Evolutionary conservation across 495 filamentous ascomycete species (phyloP), one percentile per base, ranked within the genome.

Genomic region (Amniculicola lignicola): DNA sequence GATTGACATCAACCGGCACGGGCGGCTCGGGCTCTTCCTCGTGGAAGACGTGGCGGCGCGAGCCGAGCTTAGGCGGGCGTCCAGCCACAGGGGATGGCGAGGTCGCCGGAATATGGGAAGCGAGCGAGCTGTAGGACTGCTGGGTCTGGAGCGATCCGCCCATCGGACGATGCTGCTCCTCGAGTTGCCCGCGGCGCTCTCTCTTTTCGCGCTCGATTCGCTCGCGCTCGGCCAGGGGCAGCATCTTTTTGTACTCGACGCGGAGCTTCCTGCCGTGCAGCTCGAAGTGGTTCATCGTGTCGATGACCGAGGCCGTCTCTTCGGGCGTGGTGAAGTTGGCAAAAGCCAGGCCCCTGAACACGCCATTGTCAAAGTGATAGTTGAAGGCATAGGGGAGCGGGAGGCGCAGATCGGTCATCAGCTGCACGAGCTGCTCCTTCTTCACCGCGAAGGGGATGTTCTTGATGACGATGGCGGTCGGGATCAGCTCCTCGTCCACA

Each of bases 161-260:
- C 65, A 89, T 79, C 18, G 86, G 87, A 23, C 90, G 80, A 69
- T 98, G 93, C 71, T 98, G 93, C 72, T 97, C 93, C 69, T 97
- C 90, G 35, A 98, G 77, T 70, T 98, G 93, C 39, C 93, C 93
- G 57, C 93, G 85, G 66, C 93, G 87, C 75, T 97, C 93, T 37
- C 93, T 80, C 81, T 98, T 98, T 73, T 97, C 93, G 23, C 93
- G 79, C 68, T 98, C 93, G 57, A 98, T 98, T 18, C 94, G 83
- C 68, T 98, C 93, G 44, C 93, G 83, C 69, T 98, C 93, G 48
- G 90, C 87, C 41, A 90, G 76, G 10, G 93, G 93, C 18, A 98
- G 80, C 93, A 98, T 98, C 76, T 97, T 98, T 78, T 98, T 98
- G 72, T 97, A 98, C 68, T 98, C 93, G 11, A 98, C 93, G 31